A percentile compares a stretch with the other conserved stretches of the same genome.
Conservation (phyloP, 2,329 filamentous ascomycete genomes). For the Alternaria sp. region DNA sequence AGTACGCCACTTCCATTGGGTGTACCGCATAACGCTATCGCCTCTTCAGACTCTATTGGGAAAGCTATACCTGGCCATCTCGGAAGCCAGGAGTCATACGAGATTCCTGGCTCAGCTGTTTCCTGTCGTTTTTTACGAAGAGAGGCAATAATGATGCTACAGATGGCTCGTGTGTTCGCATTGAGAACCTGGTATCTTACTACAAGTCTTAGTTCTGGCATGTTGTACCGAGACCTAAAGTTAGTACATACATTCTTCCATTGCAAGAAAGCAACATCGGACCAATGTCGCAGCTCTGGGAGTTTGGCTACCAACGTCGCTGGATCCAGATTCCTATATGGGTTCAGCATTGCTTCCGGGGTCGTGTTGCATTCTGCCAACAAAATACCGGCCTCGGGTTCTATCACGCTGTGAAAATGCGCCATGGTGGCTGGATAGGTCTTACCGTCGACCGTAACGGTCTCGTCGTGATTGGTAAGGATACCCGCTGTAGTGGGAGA, state of each 20-base stretch:
- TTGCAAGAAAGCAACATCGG: constrained; percentile 9
- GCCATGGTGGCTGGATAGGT: not conserved
- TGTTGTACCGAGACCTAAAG: not conserved
- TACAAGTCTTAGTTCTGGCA: not conserved
- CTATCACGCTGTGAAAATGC: not conserved
- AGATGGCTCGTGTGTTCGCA: not conserved
- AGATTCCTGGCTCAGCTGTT: not conserved
- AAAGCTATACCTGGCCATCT: constrained; percentile 14
- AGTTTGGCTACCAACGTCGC: not conserved
- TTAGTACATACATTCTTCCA: not conserved
- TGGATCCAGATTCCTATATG: not conserved
- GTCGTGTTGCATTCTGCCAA: not conserved
- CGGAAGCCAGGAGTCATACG: not conserved
- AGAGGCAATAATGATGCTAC: not conserved
- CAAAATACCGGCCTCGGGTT: not conserved
- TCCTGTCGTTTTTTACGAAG: not conserved
- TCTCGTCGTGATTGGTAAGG: not conserved
- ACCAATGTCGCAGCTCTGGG: constrained; percentile 2
- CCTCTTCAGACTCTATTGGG: constrained; percentile 7
- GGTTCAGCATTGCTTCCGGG: not conserved
- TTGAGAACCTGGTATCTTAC: not conserved
- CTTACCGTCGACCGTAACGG: not conserved
- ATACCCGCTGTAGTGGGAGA: not conserved
- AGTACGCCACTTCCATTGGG: constrained; percentile 15
- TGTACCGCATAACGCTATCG: constrained; percentile 8